phyloP scores from a whole-genome alignment of 1,284 basidiomycete genomes.

The Entoloma clypeatum region DNA sequence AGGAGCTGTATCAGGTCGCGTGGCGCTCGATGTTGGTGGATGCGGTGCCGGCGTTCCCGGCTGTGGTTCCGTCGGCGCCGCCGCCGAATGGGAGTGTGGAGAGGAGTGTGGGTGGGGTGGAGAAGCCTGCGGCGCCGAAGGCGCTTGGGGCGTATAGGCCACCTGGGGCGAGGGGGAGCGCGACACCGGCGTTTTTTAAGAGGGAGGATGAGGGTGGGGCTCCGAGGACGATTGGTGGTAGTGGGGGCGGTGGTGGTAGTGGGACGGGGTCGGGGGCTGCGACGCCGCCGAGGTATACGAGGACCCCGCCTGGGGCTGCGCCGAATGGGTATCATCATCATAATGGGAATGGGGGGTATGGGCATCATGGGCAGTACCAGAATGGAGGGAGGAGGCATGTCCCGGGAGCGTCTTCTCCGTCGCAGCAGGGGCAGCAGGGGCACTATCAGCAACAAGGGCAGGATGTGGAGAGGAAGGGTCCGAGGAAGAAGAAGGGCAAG shows the following conservation, averaged over 20 bases:
- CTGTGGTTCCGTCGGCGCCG: slow-evolving; percentile 72
- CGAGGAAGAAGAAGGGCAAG: slow-evolving; percentile 58
- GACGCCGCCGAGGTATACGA: slow-evolving; percentile 59
- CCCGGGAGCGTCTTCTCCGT: slow-evolving; percentile 67
- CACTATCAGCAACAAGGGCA: slow-evolving; percentile 46
- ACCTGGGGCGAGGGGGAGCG: slow-evolving; percentile 85
- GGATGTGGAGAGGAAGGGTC: slow-evolving; percentile 42
- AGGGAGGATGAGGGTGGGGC: slow-evolving; percentile 81
- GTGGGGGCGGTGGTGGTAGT: slow-evolving; percentile 79
- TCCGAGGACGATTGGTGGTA: slow-evolving; percentile 47
- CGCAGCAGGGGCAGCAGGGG: slow-evolving; percentile 22
- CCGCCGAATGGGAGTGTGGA: slow-evolving; percentile 52
- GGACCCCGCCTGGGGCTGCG: slow-evolving; percentile 42
- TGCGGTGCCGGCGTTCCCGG: slow-evolving; percentile 68
- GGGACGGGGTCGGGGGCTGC: slow-evolving; percentile 48
- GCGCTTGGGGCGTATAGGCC: slow-evolving; percentile 92
- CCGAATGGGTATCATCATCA: slow-evolving; percentile 26
- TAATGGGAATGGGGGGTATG: slow-evolving; percentile 24
- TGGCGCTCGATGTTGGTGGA: slow-evolving; percentile 80
- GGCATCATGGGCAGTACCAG: slow-evolving; percentile 10
- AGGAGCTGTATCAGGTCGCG: slow-evolving; percentile 85
- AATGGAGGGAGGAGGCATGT: slow-evolving; percentile 42
- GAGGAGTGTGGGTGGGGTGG: slow-evolving; percentile 34
- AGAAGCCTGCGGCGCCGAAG: slow-evolving; percentile 56
- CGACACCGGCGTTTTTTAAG: slow-evolving; percentile 83